phyloP scores from a whole-genome alignment of 208 protist species.

The Pavlovales sp. region DNA sequence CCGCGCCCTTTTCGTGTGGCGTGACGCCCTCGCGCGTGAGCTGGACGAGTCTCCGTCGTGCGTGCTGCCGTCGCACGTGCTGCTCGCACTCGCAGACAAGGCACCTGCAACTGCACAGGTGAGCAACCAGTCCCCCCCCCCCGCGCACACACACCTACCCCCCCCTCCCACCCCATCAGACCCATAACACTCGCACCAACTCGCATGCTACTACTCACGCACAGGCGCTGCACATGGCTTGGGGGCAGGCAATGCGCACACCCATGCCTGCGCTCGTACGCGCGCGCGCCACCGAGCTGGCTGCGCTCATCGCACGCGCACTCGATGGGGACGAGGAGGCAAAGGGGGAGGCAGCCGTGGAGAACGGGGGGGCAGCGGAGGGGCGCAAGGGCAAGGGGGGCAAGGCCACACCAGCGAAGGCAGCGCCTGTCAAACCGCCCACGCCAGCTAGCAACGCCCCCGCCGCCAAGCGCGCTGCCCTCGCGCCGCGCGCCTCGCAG shows the following conservation, averaged over 20 bases:
- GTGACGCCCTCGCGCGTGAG: conserved; percentile 66
- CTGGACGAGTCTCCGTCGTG: conserved; percentile 72
- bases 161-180: too few species aligned
- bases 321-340: neutral
- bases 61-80: conserved; percentile 67
- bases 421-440: too few species aligned
- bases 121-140: too few species aligned
- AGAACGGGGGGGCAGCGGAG: too few species aligned
- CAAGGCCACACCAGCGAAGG: too few species aligned
- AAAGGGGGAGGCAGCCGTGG: neutral
- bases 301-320: conserved; percentile 31
- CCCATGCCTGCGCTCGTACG: conserved; percentile 61
- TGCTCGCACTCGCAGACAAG: conserved; percentile 60
- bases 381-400: too few species aligned
- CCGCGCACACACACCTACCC: too few species aligned
- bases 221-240: conserved; percentile 23
- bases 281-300: conserved; percentile 23
- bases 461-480: too few species aligned
- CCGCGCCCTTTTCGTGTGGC: conserved; percentile 68
- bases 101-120: conserved; percentile 52
- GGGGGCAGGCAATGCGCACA: conserved; percentile 39
- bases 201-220: too few species aligned
- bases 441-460: too few species aligned
- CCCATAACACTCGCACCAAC: too few species aligned
- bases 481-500: too few species aligned